Conservation (phyloP, 371 early-diverging fungal genomes). For the Amoeboaphelidium protococcarum region DNA sequence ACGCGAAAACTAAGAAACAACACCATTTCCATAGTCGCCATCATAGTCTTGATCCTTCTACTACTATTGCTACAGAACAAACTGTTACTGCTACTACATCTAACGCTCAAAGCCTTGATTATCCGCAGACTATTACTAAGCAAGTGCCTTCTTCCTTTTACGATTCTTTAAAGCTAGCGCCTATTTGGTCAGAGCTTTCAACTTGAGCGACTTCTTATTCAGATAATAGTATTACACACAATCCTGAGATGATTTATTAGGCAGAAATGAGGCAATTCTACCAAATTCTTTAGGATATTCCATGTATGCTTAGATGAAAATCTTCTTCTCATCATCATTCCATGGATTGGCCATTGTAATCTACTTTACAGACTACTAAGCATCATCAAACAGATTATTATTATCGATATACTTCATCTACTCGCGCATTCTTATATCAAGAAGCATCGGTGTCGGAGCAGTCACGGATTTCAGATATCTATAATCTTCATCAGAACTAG, state of each 20-base stretch:
- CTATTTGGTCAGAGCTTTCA: background rate
- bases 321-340: constrained; percentile 1
- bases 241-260: background rate
- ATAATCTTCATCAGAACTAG: background rate
- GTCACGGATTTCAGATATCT: background rate
- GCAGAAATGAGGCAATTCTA: constrained; percentile 1
- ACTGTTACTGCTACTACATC: too few species aligned
- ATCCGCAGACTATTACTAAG: too few species aligned
- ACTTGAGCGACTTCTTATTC: background rate
- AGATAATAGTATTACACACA: constrained; percentile 2
- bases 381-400: background rate
- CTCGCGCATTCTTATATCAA: background rate
- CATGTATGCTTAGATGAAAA: background rate
- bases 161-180: too few species aligned
- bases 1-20: too few species aligned
- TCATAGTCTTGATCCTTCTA: too few species aligned
- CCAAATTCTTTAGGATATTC: constrained; percentile 3
- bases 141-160: too few species aligned
- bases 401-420: background rate
- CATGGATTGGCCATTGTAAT: background rate
- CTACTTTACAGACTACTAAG: background rate
- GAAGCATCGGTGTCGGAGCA: background rate
- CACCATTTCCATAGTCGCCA: too few species aligned
- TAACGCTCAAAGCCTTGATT: too few species aligned
- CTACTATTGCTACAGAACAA: too few species aligned